phyloP scores from a whole-genome alignment of 106 monocot genomes.

The Allium fistulosum region DNA sequence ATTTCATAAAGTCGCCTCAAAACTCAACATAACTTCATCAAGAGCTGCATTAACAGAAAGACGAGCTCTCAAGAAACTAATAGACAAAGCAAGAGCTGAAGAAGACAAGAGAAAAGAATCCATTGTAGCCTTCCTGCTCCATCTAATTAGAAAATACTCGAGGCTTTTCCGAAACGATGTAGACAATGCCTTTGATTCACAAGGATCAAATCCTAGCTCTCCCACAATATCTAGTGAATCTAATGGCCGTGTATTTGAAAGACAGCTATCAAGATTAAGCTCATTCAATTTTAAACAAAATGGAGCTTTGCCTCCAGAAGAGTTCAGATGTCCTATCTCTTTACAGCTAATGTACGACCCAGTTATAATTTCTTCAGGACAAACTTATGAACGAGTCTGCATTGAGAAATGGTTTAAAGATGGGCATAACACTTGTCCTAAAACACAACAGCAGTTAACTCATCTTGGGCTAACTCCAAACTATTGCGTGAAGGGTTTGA shows the following conservation, averaged over 20 bases:
- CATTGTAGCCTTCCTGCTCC: conserved; percentile 45
- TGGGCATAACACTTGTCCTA: conserved; percentile 85
- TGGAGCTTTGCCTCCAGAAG: conserved; percentile 48
- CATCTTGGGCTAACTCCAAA: conserved; percentile 75
- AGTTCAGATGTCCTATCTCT: conserved; percentile 88
- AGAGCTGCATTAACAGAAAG: conserved; percentile 72
- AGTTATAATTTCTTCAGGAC: conserved; percentile 87
- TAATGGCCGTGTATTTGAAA: conserved; percentile 18
- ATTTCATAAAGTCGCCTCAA: conserved; percentile 54
- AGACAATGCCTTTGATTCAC: conserved; percentile 54
- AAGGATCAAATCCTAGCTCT: conserved; percentile 58
- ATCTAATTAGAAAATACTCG: conserved; percentile 86
- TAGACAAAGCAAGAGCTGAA: conserved; percentile 56
- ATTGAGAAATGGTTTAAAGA: conserved; percentile 93
- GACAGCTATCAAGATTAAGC: conserved; percentile 30
- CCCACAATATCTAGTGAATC: conserved; percentile 23
- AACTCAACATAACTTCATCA: conserved; percentile 74
- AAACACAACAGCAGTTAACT: conserved; percentile 74
- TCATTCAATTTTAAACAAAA: conserved; percentile 41
- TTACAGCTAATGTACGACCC: conserved; percentile 95
- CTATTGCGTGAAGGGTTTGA: conserved; percentile 80
- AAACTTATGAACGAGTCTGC: conserved; percentile 83
- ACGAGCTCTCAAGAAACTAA: conserved; percentile 76
- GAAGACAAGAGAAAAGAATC: conserved; percentile 78
- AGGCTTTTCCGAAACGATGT: conserved; percentile 59